Evolutionary conservation across 306 rosid species (phyloP).

Genomic region (Vigna nakashimae): DNA sequence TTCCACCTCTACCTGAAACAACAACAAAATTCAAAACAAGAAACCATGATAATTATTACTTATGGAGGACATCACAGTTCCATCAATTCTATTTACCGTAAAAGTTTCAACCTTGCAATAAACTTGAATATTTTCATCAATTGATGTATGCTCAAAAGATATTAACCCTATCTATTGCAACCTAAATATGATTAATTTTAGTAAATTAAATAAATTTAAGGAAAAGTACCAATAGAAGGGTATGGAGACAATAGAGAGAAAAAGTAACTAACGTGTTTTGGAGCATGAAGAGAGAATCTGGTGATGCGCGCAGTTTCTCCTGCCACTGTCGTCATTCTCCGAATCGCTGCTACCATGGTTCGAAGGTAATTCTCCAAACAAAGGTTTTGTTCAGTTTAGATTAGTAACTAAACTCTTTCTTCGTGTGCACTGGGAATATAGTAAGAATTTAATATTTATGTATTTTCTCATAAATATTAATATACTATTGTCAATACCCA

Average conservation of each 20-base stretch:
- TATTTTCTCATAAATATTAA: too few species aligned
- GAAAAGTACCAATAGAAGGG: not conserved
- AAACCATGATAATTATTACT: not conserved
- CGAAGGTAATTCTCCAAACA: not conserved
- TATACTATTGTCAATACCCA: too few species aligned
- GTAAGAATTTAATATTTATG: too few species aligned
- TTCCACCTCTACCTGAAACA: constrained; percentile 75
- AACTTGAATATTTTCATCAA: not conserved
- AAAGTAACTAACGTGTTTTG: constrained; percentile 57
- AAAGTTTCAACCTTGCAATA: not conserved
- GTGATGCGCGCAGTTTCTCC: constrained; percentile 65
- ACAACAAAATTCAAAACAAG: not conserved
- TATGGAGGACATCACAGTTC: not conserved
- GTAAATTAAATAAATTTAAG: not conserved
- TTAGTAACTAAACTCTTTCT: too few species aligned
- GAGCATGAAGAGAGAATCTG: constrained; percentile 74
- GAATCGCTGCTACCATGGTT: constrained; percentile 50
- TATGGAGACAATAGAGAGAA: not conserved
- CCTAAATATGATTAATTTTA: not conserved
- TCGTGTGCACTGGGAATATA: too few species aligned
- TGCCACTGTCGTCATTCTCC: constrained; percentile 55
- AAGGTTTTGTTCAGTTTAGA: not conserved
- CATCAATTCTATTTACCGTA: not conserved
- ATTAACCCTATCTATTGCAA: not conserved
- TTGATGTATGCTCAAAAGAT: constrained; percentile 3